Evolutionary conservation across 352 stramenopile species (phyloP), one percentile per base, ranked within the genome.

Genomic region (Globisporangium polare): DNA sequence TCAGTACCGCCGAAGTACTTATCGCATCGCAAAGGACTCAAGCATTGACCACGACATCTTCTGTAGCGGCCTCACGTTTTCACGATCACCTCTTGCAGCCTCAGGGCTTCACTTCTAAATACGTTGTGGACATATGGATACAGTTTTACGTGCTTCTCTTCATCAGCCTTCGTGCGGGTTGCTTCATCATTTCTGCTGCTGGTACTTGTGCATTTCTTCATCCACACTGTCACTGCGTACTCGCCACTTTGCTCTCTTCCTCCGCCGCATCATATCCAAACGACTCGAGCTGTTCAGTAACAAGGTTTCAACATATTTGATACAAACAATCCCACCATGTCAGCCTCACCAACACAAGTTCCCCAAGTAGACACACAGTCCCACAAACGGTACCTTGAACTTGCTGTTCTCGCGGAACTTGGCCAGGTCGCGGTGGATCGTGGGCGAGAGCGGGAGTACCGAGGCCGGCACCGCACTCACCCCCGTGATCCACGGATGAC

Each of bases 401-500:
- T 89, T 89, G 8, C 73, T 73, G 29, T 79, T 71, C 49, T 90
- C 64, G 35, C 75, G 77, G 51, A 78, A 90, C 26, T 78, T 83
- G 13, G 72, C 79, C 20, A 93, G 65, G 18, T 91, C 83, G 7
- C 71, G 68, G 46, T 90, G 81, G 63, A 90, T 91, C 6, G 76
- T 87, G 15, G 80, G 79, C 12, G 83, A 93, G 3, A 93, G 53
- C 13, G 81, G 76, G 18, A 78, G 67, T 33, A 67, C 60, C 0
- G 78, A 76, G 15, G 59, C 62, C 4, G 50, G 58, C 22, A 50
- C 53, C 24, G 47, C 27, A 31, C 27, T 24, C 20, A 55, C 64
- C 0, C 70, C 64, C 3, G 29, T 74, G 60, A 96, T 77, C 85
- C 87, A 94, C 39, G 78, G 82, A 49, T 96, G 85, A 7, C 63